Conservation (phyloP, 768 basidiomycete species). For the Boletus vermiculosoides region DNA sequence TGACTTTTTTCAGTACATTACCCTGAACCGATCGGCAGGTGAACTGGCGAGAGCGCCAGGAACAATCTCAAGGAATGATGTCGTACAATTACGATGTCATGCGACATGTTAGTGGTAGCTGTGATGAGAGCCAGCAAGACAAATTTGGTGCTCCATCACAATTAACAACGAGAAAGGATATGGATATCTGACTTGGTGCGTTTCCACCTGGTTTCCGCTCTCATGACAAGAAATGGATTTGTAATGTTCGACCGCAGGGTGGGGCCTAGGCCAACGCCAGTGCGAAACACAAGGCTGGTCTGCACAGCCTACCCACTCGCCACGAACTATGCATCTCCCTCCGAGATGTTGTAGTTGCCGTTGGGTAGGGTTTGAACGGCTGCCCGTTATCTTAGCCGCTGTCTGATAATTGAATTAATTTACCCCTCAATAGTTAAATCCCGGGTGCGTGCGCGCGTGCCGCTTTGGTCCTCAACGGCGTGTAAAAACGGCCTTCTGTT, state of each 20-base stretch:
- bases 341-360: conserved; percentile 16
- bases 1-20: background rate
- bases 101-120: conserved; percentile 12
- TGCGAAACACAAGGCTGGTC: conserved; percentile 12
- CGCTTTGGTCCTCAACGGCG: conserved; percentile 8
- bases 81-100: conserved; percentile 28
- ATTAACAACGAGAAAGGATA: conserved; percentile 34
- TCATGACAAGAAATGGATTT: conserved; percentile 9
- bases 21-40: background rate
- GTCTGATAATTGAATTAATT: conserved; percentile 26
- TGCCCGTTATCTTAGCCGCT: conserved; percentile 12
- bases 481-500: conserved; percentile 17
- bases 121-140: conserved; percentile 25
- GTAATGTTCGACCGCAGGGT: conserved; percentile 5
- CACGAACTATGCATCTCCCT: conserved; percentile 1
- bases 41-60: conserved; percentile 14
- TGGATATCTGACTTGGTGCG: conserved; percentile 16
- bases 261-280: conserved; percentile 14
- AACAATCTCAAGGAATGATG: conserved; percentile 24
- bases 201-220: conserved; percentile 7
- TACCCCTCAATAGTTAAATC: conserved; percentile 29
- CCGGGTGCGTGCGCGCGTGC: conserved; percentile 1
- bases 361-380: conserved; percentile 12
- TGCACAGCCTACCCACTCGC: conserved; percentile 7
- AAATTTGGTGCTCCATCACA: conserved; percentile 33